Base-by-base conservation (phyloP, 768 basidiomycete species). In the Leccinellum rugosiceps region DNA sequence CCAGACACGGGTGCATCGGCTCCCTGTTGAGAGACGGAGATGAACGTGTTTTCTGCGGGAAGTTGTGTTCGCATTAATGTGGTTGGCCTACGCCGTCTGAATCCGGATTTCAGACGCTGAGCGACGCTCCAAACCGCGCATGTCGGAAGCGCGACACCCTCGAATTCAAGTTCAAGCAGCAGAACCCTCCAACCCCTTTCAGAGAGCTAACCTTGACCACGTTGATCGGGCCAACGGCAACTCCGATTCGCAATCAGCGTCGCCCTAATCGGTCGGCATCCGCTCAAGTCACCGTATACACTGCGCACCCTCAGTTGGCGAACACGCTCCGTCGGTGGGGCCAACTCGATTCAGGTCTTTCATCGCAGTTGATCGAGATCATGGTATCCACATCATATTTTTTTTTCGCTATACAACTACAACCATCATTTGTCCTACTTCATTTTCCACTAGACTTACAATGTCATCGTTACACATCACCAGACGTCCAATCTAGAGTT, bases 131-230 rank as follows among this genome's bases (percentile, higher is more conserved):
- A 38, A 23, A 61, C 58, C 58, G 58, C 34, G 58, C 55, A 58
- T 59, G 51, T 59, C 64, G 66, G 62, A 58, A 54, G 60, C 52
- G 59, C 60, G 41, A 58, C 28, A 43, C n/a, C 34, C 34, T 43
- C 32, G 32, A 32, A 32, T 32, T 32, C 9, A 52, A 47, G 26
- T 23, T 30, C 46, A 45, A 43, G 49, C 15, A 38, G 53, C 35
- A 48, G 53, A 46, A 19, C 34, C 48, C 34, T 55, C 48, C 54
- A 6, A 44, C 30, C 60, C 57, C 53, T 63, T 63, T 62, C 49
- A 55, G 57, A 35, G 56, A 74, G 70, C 64, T 72, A 72, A 72
- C 71, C 71, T 72, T 72, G 71, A 71, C 53, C 53, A 52, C 41
- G n/a, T n/a, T 65, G 64, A 69, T 71, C 64, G 62, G 63, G 52